A percentile compares a stretch with the other conserved stretches of the same genome.
These are phyloP conservation scores for Canavalia ensiformis DNA, from an alignment of 306 rosid species.

Conservation along the genomic window DNA sequence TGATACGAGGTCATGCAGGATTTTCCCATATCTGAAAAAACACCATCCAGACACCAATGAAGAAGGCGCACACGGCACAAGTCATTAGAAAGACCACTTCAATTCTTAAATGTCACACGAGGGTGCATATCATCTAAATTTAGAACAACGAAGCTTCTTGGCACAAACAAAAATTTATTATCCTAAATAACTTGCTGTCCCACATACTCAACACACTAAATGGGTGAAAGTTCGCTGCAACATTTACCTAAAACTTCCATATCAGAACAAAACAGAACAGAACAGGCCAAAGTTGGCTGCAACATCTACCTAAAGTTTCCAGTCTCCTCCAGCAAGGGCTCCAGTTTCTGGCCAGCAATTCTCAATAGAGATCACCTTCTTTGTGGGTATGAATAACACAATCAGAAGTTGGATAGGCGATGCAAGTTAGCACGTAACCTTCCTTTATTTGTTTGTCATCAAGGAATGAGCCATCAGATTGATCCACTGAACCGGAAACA, in stretches of 20 bases:
- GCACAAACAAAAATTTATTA: constrained; percentile 41
- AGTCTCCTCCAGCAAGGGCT: not conserved
- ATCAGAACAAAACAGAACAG: constrained; percentile 16
- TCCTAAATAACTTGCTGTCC: constrained; percentile 38
- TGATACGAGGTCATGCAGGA: not conserved
- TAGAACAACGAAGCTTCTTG: constrained; percentile 22
- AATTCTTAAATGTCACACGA: constrained; percentile 3
- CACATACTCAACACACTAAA: not conserved
- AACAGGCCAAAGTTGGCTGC: constrained; percentile 9
- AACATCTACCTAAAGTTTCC: constrained; percentile 31
- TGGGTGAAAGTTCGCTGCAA: too few species aligned
- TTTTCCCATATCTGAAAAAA: too few species aligned
- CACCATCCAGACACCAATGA: too few species aligned
- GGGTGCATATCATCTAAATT: constrained; percentile 26
- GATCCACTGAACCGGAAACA: constrained; percentile 71
- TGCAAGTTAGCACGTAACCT: constrained; percentile 72
- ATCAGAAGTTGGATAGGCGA: constrained; percentile 78
- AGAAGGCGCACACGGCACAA: too few species aligned
- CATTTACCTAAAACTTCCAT: not conserved
- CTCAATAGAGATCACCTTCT: constrained; percentile 77
- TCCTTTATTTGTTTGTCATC: constrained; percentile 69
- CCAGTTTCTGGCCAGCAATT: not conserved
- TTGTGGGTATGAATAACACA: constrained; percentile 85
- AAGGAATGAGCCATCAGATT: constrained; percentile 82
- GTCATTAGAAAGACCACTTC: too few species aligned